These are phyloP conservation scores for Cicer pinnatifidum DNA, from an alignment of 306 rosid genomes.

Conservation along the genomic window DNA sequence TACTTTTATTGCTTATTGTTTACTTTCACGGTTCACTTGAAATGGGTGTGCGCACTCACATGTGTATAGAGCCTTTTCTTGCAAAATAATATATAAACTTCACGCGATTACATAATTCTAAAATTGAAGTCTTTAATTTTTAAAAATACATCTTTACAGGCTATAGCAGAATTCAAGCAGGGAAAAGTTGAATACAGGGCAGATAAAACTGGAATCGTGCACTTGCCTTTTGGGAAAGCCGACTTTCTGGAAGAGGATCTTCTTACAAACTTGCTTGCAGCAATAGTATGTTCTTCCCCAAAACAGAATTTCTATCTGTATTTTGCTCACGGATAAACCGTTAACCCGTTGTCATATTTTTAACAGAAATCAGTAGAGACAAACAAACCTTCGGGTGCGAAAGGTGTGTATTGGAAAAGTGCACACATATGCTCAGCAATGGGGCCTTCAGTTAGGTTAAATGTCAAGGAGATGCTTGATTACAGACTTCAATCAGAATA, in stretches of 20 bases:
- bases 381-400: conserved; percentile 92
- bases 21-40: conserved; percentile 2
- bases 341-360: conserved; percentile 18
- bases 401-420: conserved; percentile 97
- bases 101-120: neutral
- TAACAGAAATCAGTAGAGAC: conserved; percentile 87
- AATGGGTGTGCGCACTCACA: neutral
- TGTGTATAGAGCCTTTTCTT: neutral
- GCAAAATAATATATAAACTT: conserved; percentile 14
- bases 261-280: conserved; percentile 74
- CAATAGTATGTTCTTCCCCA: conserved; percentile 68
- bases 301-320: conserved; percentile 11
- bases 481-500: conserved; percentile 61
- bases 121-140: neutral
- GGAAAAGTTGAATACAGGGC: conserved; percentile 98
- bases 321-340: neutral
- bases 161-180: conserved; percentile 95
- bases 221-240: conserved; percentile 86
- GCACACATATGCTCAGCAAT: conserved; percentile 92
- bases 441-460: conserved; percentile 94
- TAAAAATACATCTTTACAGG: conserved; percentile 54
- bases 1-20: conserved; percentile 3
- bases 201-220: conserved; percentile 97
- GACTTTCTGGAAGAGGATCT: conserved; percentile 93
- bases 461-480: conserved; percentile 90